Percentiles rank a stretch among this genome's conserved stretches.
These are phyloP conservation scores for Karstenula rhodostoma DNA, from an alignment of 2,329 filamentous ascomycete species.

Conservation along the genomic window DNA sequence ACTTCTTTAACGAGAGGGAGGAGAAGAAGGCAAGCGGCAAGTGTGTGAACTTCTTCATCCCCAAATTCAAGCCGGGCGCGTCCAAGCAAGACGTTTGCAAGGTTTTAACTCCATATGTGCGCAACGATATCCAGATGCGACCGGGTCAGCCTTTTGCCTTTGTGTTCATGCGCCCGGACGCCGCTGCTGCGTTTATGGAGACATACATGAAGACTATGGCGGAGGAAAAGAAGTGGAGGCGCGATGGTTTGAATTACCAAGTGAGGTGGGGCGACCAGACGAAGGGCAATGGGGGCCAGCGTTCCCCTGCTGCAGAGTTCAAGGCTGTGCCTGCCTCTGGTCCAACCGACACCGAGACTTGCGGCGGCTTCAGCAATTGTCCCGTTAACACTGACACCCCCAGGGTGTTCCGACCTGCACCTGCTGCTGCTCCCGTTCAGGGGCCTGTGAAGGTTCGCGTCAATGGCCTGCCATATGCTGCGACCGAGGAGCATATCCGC, in stretches of 20 bases:
- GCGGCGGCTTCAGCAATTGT: not conserved
- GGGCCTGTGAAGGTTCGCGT: not conserved
- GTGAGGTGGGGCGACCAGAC: not conserved
- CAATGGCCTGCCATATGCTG: not conserved
- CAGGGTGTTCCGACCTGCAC: not conserved
- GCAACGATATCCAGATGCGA: not conserved
- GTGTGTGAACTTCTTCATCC: not conserved
- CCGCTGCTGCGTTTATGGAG: not conserved
- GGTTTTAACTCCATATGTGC: not conserved
- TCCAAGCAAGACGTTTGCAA: not conserved
- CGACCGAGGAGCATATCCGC: not conserved
- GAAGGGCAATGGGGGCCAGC: not conserved
- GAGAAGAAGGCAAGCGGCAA: not conserved
- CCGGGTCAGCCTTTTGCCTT: not conserved
- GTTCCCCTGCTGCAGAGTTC: not conserved
- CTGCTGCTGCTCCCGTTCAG: not conserved
- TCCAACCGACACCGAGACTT: not conserved
- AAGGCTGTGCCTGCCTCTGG: not conserved
- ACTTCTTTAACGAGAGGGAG: not conserved
- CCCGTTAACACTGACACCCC: not conserved
- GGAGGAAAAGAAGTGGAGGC: not conserved
- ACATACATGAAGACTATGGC: not conserved
- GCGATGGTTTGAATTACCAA: not conserved
- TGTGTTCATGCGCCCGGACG: not conserved
- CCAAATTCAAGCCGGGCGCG: not conserved